Conservation (phyloP, 148 eudicot genomes). For the Vaccinium macrocarpon region DNA sequence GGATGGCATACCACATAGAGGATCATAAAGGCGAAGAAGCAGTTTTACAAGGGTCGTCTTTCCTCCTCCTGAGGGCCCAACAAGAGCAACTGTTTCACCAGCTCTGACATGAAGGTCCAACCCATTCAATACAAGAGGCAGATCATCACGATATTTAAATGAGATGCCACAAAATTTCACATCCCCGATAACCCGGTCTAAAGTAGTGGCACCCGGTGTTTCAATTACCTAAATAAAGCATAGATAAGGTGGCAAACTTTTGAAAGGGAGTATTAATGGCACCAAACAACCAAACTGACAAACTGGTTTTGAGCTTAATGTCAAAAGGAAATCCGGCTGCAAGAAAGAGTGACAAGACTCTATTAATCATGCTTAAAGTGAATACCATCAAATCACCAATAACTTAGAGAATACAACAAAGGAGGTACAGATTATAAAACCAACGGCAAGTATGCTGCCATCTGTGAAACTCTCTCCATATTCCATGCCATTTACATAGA, state of each 20-base stretch:
- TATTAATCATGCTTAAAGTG: not conserved
- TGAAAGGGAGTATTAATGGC: not conserved
- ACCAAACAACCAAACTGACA: not conserved
- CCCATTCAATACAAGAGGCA: conserved; percentile 60
- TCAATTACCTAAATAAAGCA: conserved; percentile 52
- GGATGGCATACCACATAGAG: conserved; percentile 57
- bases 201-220: conserved; percentile 59
- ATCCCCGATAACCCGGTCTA: conserved; percentile 65
- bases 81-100: conserved; percentile 91
- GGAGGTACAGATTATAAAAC: not conserved
- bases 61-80: conserved; percentile 99
- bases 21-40: conserved; percentile 96
- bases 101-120: conserved; percentile 74
- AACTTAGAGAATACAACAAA: not conserved
- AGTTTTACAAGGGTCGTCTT: conserved; percentile 86
- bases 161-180: conserved; percentile 60
- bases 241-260: conserved; percentile 9
- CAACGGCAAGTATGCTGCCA: not conserved
- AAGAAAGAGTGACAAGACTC: not conserved
- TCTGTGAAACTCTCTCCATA: not conserved
- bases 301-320: not conserved
- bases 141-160: conserved; percentile 61
- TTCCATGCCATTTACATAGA: not conserved
- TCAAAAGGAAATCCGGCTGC: not conserved
- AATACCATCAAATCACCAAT: conserved; percentile 1